Evolutionary conservation across 2,329 filamentous ascomycete species (phyloP).

Genomic region (Kalaharituber pfeilii): DNA sequence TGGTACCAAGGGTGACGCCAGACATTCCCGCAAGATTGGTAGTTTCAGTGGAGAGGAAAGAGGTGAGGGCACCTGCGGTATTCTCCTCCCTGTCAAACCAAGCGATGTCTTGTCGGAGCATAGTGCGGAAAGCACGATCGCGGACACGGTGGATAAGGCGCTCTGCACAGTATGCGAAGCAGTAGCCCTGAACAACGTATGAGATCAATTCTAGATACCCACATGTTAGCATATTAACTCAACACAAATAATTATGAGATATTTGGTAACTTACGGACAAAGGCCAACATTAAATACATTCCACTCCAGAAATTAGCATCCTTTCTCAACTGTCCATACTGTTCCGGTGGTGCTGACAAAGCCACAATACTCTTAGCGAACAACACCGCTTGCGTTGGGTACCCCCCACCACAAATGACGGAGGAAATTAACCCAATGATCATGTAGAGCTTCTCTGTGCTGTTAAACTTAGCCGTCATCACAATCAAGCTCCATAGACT

Average conservation of each 20-base stretch:
- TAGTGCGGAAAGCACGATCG: conserved; percentile 63
- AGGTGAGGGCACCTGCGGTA: conserved; percentile 71
- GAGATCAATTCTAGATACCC: conserved; percentile 57
- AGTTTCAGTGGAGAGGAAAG: conserved; percentile 75
- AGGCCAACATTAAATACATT: conserved; percentile 73
- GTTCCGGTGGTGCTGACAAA: conserved; percentile 34
- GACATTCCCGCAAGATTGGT: conserved; percentile 78
- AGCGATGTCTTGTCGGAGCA: conserved; percentile 79
- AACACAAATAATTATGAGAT: too few species aligned
- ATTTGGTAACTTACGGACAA: too few species aligned
- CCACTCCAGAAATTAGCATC: conserved; percentile 61
- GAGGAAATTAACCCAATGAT: conserved; percentile 51
- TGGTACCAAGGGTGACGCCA: conserved; percentile 70
- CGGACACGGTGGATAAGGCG: conserved; percentile 67
- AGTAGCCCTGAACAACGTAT: conserved; percentile 49
- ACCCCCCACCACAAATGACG: conserved; percentile 61
- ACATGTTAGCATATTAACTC: conserved; percentile 83
- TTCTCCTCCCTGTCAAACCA: conserved; percentile 88
- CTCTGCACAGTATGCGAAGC: conserved; percentile 77
- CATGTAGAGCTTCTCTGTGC: conserved; percentile 53
- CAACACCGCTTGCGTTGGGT: conserved; percentile 61
- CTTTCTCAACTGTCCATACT: conserved; percentile 18
- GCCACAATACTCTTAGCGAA: conserved; percentile 75
- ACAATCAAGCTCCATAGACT: conserved; percentile 58
- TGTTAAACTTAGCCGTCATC: conserved; percentile 66